phyloP scores from a whole-genome alignment of 768 basidiomycete species.

The Dioszegia aurantiaca region DNA sequence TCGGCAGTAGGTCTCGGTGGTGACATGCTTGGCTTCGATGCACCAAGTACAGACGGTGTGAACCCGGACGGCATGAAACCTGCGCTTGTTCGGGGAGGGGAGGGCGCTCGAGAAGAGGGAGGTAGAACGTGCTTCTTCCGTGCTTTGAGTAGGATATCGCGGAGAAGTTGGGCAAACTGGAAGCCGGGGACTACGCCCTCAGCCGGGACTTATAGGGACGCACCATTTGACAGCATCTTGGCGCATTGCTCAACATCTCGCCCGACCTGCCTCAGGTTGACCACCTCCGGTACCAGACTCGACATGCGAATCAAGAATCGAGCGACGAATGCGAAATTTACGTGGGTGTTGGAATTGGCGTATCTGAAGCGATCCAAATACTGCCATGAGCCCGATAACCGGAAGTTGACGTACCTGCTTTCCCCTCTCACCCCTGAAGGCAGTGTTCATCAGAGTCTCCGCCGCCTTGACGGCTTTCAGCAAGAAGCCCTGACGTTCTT shows the following conservation, averaged over 20 bases:
- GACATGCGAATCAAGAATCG: conserved; percentile 42
- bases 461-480: conserved; percentile 33
- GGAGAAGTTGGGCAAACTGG: conserved; percentile 36
- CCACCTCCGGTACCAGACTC: conserved; percentile 34
- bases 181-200: conserved; percentile 39
- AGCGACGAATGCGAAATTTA: conserved; percentile 33
- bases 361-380: conserved; percentile 11
- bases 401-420: conserved; percentile 23
- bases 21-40: not conserved
- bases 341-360: conserved; percentile 17
- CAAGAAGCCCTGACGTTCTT: conserved; percentile 27
- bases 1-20: not conserved
- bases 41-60: not conserved
- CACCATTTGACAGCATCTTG: conserved; percentile 30
- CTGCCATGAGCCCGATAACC: not conserved
- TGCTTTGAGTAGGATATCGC: conserved; percentile 36
- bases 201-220: not conserved
- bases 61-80: conserved; percentile 1
- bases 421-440: conserved; percentile 28
- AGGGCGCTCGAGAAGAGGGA: conserved; percentile 22
- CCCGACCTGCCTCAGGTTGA: conserved; percentile 34
- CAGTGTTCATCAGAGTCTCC: conserved; percentile 28
- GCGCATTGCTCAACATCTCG: conserved; percentile 39
- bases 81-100: conserved; percentile 19
- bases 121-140: conserved; percentile 36